These are phyloP conservation scores for Mycena filopes DNA, from an alignment of 768 basidiomycete genomes.

Conservation along the genomic window DNA sequence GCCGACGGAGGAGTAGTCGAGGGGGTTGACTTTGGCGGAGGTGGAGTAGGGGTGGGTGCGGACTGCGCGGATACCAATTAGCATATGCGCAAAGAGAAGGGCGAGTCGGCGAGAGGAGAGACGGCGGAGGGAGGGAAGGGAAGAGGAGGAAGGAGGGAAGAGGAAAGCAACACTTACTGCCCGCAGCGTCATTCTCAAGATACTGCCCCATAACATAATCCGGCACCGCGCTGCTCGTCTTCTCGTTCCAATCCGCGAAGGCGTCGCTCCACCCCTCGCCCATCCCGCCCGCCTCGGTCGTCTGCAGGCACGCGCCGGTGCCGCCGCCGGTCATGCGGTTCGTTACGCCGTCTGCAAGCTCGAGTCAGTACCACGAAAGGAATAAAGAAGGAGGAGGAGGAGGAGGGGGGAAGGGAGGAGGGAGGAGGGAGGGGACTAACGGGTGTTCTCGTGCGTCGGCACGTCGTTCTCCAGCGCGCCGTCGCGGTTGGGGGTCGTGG, in stretches of 20 bases:
- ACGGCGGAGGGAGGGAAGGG: too few relatives aligned
- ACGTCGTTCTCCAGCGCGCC: constrained; percentile 29
- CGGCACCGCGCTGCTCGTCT: constrained; percentile 39
- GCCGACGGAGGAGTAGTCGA: constrained; percentile 41
- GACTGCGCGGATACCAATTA: too few relatives aligned
- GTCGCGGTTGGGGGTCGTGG: constrained; percentile 19
- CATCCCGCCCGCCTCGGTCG: constrained; percentile 71
- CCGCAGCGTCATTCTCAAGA: constrained; percentile 51
- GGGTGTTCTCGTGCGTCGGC: constrained; percentile 56
- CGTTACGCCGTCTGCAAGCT: constrained; percentile 53
- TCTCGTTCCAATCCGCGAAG: constrained; percentile 49
- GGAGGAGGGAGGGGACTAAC: too few relatives aligned
- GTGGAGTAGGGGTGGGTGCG: constrained; percentile 57
- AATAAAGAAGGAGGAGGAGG: too few relatives aligned
- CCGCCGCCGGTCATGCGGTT: constrained; percentile 59
- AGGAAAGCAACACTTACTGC: too few relatives aligned
- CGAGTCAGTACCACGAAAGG: too few relatives aligned
- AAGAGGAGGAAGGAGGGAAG: too few relatives aligned
- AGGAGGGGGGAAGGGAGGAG: too few relatives aligned
- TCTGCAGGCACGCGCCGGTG: constrained; percentile 69
- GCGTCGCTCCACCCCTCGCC: constrained; percentile 78
- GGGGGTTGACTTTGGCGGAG: constrained; percentile 47
- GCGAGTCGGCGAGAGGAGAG: too few relatives aligned
- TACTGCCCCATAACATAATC: constrained; percentile 49
- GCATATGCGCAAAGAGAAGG: too few relatives aligned